phyloP scores from a whole-genome alignment of 352 stramenopile genomes.

The Phytopythium chamaehyphon region DNA sequence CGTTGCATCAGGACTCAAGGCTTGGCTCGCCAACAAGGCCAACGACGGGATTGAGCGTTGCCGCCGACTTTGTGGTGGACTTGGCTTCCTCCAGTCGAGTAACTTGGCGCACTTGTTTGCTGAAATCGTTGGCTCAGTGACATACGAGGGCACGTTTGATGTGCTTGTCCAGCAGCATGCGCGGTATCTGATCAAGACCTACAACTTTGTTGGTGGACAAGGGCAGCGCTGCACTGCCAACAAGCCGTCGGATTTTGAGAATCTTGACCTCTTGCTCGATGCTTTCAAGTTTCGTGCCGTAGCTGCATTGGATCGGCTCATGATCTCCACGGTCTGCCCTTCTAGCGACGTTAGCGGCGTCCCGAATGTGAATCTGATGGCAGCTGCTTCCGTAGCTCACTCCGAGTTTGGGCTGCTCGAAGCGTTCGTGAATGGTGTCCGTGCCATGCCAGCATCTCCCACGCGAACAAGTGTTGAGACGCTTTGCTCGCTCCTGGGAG shows the following conservation, averaged over 20 bases:
- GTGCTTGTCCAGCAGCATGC: conserved; percentile 53
- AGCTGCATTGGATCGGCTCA: conserved; percentile 15
- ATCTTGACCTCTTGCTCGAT: conserved; percentile 14
- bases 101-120: conserved; percentile 17
- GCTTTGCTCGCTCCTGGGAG: conserved; percentile 34
- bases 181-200: conserved; percentile 35
- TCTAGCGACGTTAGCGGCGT: conserved; percentile 16
- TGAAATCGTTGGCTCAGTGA: conserved; percentile 38
- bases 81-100: conserved; percentile 11
- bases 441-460: conserved; percentile 20
- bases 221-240: background rate
- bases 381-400: conserved; percentile 38
- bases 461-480: conserved; percentile 28
- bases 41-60: conserved; percentile 27
- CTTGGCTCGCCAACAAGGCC: conserved; percentile 25
- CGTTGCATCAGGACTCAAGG: conserved; percentile 31
- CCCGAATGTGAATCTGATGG: conserved; percentile 27
- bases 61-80: conserved; percentile 21
- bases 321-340: conserved; percentile 10
- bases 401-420: conserved; percentile 38
- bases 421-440: conserved; percentile 33
- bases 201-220: background rate
- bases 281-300: conserved; percentile 22
- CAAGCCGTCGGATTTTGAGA: conserved; percentile 8
- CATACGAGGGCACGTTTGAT: conserved; percentile 55